These are phyloP conservation scores for Nigrospora sphaerica DNA, from an alignment of 2,329 filamentous ascomycete genomes.

Conservation along the genomic window DNA sequence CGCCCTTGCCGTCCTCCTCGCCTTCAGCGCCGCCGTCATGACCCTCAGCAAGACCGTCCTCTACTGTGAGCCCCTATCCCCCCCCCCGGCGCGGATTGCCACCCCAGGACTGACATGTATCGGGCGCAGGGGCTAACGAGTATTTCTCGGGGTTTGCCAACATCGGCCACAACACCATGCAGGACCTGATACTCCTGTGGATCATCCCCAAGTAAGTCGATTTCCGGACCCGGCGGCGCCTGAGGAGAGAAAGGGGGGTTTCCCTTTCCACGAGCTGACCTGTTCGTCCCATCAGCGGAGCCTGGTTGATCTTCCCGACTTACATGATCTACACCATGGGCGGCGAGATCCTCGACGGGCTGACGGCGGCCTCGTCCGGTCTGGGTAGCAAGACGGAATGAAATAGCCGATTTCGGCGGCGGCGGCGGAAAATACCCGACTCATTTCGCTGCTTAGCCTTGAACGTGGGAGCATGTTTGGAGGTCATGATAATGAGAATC, in stretches of 20 bases:
- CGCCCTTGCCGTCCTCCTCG: conserved; percentile 37
- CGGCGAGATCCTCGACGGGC: conserved; percentile 37
- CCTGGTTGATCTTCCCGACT: conserved; percentile 46
- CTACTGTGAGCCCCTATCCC: conserved; percentile 40
- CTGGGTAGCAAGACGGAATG: conserved; percentile 32
- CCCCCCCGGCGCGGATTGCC: background rate
- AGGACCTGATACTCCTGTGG: conserved; percentile 43
- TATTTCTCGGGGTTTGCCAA: conserved; percentile 48
- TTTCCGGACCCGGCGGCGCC: background rate
- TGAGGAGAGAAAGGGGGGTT: background rate
- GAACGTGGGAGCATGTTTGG: too few species aligned
- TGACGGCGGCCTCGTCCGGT: conserved; percentile 28
- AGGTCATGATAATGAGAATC: background rate
- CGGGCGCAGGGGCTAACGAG: conserved; percentile 43
- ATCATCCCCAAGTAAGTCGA: conserved; percentile 50
- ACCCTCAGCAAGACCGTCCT: conserved; percentile 55
- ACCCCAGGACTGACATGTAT: background rate
- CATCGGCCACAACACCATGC: conserved; percentile 46
- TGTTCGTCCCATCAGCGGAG: conserved; percentile 30
- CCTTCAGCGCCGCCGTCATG: conserved; percentile 50
- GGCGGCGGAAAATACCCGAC: background rate
- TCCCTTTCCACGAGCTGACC: background rate
- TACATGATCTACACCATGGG: conserved; percentile 46
- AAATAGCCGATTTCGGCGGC: conserved; percentile 1
- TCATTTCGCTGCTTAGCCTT: background rate